Evolutionary conservation across 495 filamentous ascomycete species (phyloP).

Genomic region (Chaetomidium leptoderma): DNA sequence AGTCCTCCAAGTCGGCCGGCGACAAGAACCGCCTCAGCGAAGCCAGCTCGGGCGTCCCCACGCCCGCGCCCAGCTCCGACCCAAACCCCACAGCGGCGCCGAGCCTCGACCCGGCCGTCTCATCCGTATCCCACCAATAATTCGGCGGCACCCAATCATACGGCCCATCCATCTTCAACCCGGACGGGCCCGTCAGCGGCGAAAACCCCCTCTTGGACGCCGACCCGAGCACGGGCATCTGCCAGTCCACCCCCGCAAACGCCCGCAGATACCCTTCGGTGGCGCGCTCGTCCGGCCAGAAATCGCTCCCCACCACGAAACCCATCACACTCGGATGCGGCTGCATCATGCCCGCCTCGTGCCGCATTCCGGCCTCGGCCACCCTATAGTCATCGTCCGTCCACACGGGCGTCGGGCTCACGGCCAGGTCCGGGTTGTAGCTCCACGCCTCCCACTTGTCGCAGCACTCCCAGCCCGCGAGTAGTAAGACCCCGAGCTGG

Average conservation of each 20-base stretch:
- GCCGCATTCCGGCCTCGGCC: constrained; percentile 52
- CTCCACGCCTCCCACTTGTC: constrained; percentile 66
- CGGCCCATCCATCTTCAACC: constrained; percentile 64
- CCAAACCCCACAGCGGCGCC: constrained; percentile 62
- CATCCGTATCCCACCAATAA: constrained; percentile 57
- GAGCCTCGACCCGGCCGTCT: constrained; percentile 32
- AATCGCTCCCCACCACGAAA: constrained; percentile 60
- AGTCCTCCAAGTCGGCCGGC: constrained; percentile 43
- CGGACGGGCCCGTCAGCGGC: constrained; percentile 47
- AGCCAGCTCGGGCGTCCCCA: constrained; percentile 55
- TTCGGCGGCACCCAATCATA: constrained; percentile 66
- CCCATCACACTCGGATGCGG: constrained; percentile 53
- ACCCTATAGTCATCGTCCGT: constrained; percentile 49
- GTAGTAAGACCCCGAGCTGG: constrained; percentile 56
- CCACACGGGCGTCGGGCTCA: constrained; percentile 42
- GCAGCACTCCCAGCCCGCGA: constrained; percentile 65
- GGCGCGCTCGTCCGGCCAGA: constrained; percentile 56
- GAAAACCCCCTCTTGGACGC: constrained; percentile 55
- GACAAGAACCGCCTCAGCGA: constrained; percentile 55
- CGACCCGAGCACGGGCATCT: constrained; percentile 53
- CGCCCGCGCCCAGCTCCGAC: constrained; percentile 57
- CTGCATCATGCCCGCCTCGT: constrained; percentile 59
- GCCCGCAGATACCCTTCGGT: constrained; percentile 49
- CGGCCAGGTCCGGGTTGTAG: constrained; percentile 53
- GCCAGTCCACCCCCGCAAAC: constrained; percentile 51